Evolutionary conservation across 2,329 filamentous ascomycete genomes (phyloP).

Genomic region (Sporothrix mexicana): DNA sequence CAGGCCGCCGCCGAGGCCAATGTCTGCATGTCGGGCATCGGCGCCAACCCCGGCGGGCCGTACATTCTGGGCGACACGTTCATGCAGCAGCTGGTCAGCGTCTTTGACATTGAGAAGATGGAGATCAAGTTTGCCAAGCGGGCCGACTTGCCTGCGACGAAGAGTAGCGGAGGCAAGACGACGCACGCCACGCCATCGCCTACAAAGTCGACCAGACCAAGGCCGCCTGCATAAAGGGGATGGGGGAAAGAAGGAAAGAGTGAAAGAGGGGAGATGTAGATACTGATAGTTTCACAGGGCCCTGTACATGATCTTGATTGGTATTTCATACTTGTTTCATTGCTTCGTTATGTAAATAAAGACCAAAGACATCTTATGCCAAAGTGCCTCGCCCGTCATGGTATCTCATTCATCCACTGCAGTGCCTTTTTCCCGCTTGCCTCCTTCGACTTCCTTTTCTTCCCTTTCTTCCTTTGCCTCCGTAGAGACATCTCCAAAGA

Average conservation of each 20-base stretch:
- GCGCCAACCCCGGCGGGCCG: constrained; percentile 31
- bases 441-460: neutral
- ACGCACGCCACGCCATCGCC: neutral
- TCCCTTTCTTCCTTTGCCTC: neutral
- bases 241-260: neutral
- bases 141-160: neutral
- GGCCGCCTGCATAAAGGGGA: neutral
- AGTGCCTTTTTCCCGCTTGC: neutral
- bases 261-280: no score
- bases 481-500: no score
- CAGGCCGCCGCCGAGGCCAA: constrained; percentile 38
- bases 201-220: neutral
- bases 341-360: neutral
- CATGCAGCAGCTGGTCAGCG: constrained; percentile 39
- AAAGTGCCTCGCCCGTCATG: neutral
- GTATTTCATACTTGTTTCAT: neutral
- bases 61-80: constrained; percentile 41
- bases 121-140: constrained; percentile 43
- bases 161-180: neutral
- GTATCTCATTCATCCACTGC: neutral
- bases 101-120: constrained; percentile 44
- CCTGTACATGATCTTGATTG: no score
- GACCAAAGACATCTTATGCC: neutral
- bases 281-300: no score
- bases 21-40: constrained; percentile 41